Conservation (phyloP, 176 grass and related monocot genomes). For the Themeda triandra region DNA sequence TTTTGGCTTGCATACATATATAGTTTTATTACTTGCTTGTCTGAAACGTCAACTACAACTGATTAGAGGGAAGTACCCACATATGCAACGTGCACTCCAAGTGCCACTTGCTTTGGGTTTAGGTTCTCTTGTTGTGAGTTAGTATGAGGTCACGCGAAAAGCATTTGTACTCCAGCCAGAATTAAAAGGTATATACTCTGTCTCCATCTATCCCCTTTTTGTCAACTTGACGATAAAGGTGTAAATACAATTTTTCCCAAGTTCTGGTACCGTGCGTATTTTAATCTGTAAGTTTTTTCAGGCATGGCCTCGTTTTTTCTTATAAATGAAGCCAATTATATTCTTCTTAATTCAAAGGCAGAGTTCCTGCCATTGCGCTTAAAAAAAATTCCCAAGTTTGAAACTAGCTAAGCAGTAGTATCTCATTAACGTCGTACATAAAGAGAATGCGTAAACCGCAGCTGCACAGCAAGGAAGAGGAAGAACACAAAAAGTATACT, state of each 20-base stretch:
- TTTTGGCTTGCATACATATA: too few relatives aligned
- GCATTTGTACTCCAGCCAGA: neutral
- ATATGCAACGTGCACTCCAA: neutral
- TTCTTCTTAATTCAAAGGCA: too few relatives aligned
- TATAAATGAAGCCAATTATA: too few relatives aligned
- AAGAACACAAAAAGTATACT: neutral
- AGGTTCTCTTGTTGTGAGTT: conserved; percentile 23
- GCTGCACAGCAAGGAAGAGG: neutral
- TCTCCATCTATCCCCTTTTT: neutral
- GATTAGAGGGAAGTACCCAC: neutral
- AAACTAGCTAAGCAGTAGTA: neutral
- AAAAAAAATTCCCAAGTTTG: neutral
- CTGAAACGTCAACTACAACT: neutral
- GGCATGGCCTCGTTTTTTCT: too few relatives aligned
- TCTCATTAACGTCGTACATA: neutral
- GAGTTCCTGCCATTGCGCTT: too few relatives aligned
- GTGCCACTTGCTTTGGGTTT: neutral
- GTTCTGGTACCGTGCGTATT: too few relatives aligned
- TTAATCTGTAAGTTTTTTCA: too few relatives aligned
- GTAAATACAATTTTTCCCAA: neutral
- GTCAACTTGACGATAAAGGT: neutral
- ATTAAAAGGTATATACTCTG: neutral
- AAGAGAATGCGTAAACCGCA: neutral
- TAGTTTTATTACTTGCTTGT: neutral
- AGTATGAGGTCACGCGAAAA: conserved; percentile 16